Conservation (phyloP, 1,284 basidiomycete species). For the Cryptococcus sp. region DNA sequence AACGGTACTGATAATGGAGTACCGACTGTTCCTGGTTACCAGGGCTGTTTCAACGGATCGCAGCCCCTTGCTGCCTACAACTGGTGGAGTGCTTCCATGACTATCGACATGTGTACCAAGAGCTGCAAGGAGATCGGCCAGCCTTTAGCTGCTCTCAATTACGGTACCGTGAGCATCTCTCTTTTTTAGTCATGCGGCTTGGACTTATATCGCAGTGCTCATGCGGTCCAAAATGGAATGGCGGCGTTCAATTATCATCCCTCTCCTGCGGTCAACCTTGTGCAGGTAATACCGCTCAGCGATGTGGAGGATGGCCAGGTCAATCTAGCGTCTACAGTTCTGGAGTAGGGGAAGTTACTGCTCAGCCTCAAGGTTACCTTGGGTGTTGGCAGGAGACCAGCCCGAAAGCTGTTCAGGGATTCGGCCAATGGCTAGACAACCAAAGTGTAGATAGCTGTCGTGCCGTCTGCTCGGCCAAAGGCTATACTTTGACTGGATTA, state of each 20-base stretch:
- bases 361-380: not conserved
- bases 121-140: constrained; percentile 7
- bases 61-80: not conserved
- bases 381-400: not conserved
- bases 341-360: not conserved
- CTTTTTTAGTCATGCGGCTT: not conserved
- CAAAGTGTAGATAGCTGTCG: not conserved
- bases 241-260: not conserved
- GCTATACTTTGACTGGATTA: not conserved
- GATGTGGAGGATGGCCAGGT: not conserved
- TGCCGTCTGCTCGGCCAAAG: not conserved
- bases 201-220: constrained; percentile 1
- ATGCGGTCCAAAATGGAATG: constrained; percentile 9
- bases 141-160: not conserved
- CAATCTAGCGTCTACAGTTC: not conserved
- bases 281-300: not conserved
- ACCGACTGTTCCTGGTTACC: not conserved
- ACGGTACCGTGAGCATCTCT: not conserved
- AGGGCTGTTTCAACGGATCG: constrained; percentile 7
- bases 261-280: not conserved
- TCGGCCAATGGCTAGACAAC: not conserved
- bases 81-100: constrained; percentile 2
- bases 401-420: not conserved
- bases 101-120: constrained; percentile 1
- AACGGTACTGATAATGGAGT: not conserved